These are phyloP conservation scores for Zizania palustris DNA, from an alignment of 202 grass and related monocot genomes.

Conservation along the genomic window DNA sequence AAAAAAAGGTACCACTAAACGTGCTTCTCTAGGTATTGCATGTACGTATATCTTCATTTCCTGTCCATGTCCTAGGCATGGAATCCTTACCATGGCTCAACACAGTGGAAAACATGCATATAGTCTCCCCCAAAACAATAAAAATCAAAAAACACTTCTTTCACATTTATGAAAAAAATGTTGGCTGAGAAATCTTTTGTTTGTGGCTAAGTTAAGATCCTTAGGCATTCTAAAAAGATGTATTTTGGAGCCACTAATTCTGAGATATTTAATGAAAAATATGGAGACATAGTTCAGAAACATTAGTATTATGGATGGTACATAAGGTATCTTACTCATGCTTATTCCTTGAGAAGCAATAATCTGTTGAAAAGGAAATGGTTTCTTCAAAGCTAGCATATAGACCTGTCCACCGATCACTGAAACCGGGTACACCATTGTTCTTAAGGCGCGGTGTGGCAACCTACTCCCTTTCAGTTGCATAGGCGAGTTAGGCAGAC, in stretches of 20 bases:
- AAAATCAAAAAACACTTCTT: slow-evolving; percentile 16
- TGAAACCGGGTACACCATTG: slow-evolving; percentile 86
- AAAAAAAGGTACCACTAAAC: slow-evolving; percentile 52
- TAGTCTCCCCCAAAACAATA: too few species aligned
- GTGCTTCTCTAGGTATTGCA: slow-evolving; percentile 81
- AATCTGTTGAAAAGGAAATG: slow-evolving; percentile 79
- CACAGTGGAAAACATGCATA: slow-evolving; percentile 72
- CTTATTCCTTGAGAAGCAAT: slow-evolving; percentile 92
- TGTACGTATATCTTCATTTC: slow-evolving; percentile 67
- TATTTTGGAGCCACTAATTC: not conserved
- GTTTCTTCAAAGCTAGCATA: slow-evolving; percentile 86
- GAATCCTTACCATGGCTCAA: slow-evolving; percentile 73
- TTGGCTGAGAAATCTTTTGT: slow-evolving; percentile 18
- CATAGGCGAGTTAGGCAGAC: too few species aligned
- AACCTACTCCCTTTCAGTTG: too few species aligned
- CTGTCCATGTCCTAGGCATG: slow-evolving; percentile 83
- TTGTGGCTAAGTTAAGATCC: not conserved
- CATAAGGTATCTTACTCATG: slow-evolving; percentile 26
- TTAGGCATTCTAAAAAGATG: not conserved
- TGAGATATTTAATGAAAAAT: not conserved
- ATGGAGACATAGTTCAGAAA: not conserved
- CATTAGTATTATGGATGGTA: not conserved
- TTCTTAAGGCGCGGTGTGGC: too few species aligned
- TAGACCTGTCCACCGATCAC: slow-evolving; percentile 72
- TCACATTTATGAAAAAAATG: not conserved